Conservation (phyloP, 2,329 filamentous ascomycete species). For the Ophiostoma australiae region DNA sequence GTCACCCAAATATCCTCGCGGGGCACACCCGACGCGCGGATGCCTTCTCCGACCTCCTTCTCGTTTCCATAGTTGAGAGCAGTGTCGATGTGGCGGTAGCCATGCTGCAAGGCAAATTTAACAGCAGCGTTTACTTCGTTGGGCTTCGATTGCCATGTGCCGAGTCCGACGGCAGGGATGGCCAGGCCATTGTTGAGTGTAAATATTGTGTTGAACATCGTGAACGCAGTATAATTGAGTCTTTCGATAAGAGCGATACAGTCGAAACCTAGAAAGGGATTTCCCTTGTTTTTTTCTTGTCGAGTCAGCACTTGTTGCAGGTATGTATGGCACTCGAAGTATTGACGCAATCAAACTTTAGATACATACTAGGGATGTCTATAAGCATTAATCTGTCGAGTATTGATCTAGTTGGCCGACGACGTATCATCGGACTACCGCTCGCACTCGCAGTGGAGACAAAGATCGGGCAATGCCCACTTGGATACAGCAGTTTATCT, state of each 20-base stretch:
- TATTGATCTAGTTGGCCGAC: neutral
- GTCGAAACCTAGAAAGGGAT: too few relatives aligned
- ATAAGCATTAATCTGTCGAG: neutral
- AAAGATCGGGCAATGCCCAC: neutral
- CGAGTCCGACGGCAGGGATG: neutral
- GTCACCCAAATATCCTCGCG: constrained; percentile 27
- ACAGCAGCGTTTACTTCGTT: constrained; percentile 17
- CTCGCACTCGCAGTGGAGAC: neutral
- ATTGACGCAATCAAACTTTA: neutral
- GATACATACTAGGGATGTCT: neutral
- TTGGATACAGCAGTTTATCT: neutral
- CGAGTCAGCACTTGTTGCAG: neutral
- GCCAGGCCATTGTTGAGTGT: neutral
- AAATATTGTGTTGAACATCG: neutral
- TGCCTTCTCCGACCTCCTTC: constrained; percentile 25
- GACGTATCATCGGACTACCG: neutral
- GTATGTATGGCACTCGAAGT: neutral
- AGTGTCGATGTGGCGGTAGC: constrained; percentile 27
- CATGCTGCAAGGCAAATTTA: constrained; percentile 21
- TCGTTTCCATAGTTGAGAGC: constrained; percentile 26
- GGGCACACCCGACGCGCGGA: constrained; percentile 24
- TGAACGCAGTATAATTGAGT: neutral
- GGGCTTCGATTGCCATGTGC: neutral
- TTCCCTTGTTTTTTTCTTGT: neutral
- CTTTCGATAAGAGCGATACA: too few relatives aligned